Conservation (phyloP, 2,329 filamentous ascomycete species). For the Colletotrichum orbiculare region DNA sequence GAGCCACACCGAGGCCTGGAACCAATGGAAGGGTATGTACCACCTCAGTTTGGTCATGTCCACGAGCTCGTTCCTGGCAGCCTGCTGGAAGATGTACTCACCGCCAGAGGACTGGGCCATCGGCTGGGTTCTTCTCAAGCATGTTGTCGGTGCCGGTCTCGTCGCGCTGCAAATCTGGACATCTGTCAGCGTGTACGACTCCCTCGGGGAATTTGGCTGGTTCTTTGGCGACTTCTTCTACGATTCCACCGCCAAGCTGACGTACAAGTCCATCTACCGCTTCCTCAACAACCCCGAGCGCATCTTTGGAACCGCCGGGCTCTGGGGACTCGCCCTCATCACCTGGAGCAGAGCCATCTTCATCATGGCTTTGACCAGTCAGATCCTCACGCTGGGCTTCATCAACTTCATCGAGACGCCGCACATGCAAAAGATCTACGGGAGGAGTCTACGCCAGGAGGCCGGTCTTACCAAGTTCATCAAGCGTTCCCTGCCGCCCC, state of each 20-base stretch:
- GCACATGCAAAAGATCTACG: constrained; percentile 98
- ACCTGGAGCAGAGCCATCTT: constrained; percentile 91
- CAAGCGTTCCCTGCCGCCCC: constrained; percentile 84
- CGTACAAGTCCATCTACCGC: constrained; percentile 96
- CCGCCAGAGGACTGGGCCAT: constrained; percentile 88
- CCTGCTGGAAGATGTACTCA: constrained; percentile 96
- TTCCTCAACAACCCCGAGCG: constrained; percentile 98
- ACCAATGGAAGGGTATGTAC: constrained; percentile 97
- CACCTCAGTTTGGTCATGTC: constrained; percentile 93
- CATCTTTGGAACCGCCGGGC: constrained; percentile 90
- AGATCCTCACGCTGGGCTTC: constrained; percentile 86
- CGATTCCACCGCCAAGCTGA: constrained; percentile 87
- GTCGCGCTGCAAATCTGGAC: constrained; percentile 94
- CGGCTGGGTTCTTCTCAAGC: constrained; percentile 85
- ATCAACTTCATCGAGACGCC: constrained; percentile 94
- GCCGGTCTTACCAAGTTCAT: constrained; percentile 94
- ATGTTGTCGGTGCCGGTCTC: constrained; percentile 83
- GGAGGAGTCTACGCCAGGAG: constrained; percentile 82
- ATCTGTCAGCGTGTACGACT: constrained; percentile 91
- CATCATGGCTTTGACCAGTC: constrained; percentile 84
- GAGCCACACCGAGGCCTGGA: constrained; percentile 90
- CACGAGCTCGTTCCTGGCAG: constrained; percentile 88
- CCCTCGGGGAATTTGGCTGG: constrained; percentile 97
- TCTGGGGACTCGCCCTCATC: constrained; percentile 95
- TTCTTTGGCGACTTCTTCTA: constrained; percentile 99